Evolutionary conservation across 2,329 filamentous ascomycete genomes (phyloP), one percentile per base, ranked within the genome.

Genomic region (Knufia petricola): DNA sequence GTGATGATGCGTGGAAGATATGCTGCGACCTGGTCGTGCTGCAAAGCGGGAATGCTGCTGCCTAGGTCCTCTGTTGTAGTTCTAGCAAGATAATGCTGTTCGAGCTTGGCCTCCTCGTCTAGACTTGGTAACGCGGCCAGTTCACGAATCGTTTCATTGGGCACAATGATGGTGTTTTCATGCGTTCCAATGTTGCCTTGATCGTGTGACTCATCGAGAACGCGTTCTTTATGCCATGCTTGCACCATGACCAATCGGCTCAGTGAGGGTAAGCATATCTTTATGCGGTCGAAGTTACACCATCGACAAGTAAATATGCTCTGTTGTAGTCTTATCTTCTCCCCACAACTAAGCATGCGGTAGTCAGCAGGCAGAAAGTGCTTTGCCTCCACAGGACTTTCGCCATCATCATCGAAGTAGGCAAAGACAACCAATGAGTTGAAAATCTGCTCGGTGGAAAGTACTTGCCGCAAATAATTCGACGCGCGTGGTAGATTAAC

Each of bases 401-500:
- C 60, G 10, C 60, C 58, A 10, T 66, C 66, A 48, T 65, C 62
- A 37, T 64, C 53, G 60, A 66, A 71, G 41, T 68, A 68, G 0
- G 67, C 66, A 30, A 68, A 57, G 10, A 68, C 53, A 4, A 70
- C 64, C 28, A 73, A 56, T 1, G 63, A 58, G 2, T 61, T 58
- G 43, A 70, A 72, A 3, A 72, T 62, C 2, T 62, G 59, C 38
- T 68, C 65, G 8, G 63, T 62, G 0, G 69, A 69, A 9, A 73
- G 52, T 1, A 62, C 63, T 0, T 58, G 56, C 8, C 64, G 65
- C 8, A 77, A 56, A 9, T 60, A 52, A 0, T 60, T 61, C 0
- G 74, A 76, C 3, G 65, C 63, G 13, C 61, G 61, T 2, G 69
- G 63, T 1, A 74, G 57, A 31, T 71, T 68, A 26, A 71, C 53